Evolutionary conservation across 305 asterid species (phyloP).

Genomic region (Withania somnifera): DNA sequence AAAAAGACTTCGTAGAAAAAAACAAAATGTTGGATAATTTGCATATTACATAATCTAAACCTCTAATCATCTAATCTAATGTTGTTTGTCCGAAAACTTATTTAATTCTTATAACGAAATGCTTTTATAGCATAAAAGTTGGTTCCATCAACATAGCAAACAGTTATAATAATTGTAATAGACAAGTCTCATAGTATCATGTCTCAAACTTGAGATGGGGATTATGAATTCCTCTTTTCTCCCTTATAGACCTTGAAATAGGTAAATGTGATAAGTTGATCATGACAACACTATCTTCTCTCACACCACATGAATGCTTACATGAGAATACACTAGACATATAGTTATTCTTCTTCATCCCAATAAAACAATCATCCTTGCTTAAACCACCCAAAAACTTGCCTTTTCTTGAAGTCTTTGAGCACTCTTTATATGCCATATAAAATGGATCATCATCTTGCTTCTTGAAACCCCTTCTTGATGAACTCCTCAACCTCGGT

Average conservation of each 20-base stretch:
- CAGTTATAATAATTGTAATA: not conserved
- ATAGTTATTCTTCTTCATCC: slow-evolving; percentile 17
- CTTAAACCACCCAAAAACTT: not conserved
- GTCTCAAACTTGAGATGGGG: not conserved
- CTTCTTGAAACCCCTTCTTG: slow-evolving; percentile 28
- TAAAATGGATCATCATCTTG: slow-evolving; percentile 48
- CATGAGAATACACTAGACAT: slow-evolving; percentile 29
- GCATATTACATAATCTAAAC: not conserved
- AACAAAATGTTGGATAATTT: not conserved
- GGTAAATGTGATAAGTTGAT: slow-evolving; percentile 28
- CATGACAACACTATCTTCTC: slow-evolving; percentile 14
- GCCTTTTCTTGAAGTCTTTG: slow-evolving; percentile 28
- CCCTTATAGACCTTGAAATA: slow-evolving; percentile 24
- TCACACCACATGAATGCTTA: slow-evolving; percentile 28
- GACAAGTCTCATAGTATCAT: not conserved
- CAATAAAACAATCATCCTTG: not conserved
- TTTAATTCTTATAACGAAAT: not conserved
- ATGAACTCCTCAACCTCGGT: slow-evolving; percentile 14
- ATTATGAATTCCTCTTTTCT: slow-evolving; percentile 1
- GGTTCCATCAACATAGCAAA: too few relatives aligned
- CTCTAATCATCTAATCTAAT: too few relatives aligned
- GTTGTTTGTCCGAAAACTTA: not conserved
- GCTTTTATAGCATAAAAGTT: too few relatives aligned
- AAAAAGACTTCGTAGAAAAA: not conserved
- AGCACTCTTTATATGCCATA: slow-evolving; percentile 48